Evolutionary conservation across 345 rosid species (phyloP), one percentile per base, ranked within the genome.

Genomic region (Hibiscus mutabilis): DNA sequence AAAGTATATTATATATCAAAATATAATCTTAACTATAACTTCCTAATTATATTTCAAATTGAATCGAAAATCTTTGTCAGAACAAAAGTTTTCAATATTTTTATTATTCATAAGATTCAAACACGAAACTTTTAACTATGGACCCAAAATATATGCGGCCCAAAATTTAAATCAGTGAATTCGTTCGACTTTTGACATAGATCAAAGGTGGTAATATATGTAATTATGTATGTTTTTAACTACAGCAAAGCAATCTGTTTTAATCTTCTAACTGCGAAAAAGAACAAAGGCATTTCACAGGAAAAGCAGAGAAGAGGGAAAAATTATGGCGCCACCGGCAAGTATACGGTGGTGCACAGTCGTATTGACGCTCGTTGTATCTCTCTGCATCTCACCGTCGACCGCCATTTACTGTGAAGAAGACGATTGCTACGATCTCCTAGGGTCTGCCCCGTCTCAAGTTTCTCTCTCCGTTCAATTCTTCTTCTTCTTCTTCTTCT

Each of bases 401-500:
- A 14, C 74, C 13, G 89, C 99, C 70, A 92, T 95, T 74, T 95
- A 92, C 85, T 95, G 99, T 71, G 99, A 93, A 70, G 96, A 90
- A 60, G 97, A 95, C 79, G 97, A 95, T 82, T 95, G 99, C 78
- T 92, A 95, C 75, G 99, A 93, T 82, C 90, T 92, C 18, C 86
- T 95, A 42, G 91, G 89, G 97, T 91, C 85, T 58, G 81, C 68
- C 75, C 77, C 63, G 46, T 78, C 74, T 44, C 49, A 16, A 7
- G 22, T 33, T 16, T 75, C 56, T 40, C 24, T 3, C 40, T 22
- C n/a, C 1, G 10, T 68, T 68, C 55, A 47, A 25, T 25, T 31
- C 40, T 68, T 11, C 74, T 47, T 56, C 57, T 66, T 9, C 3
- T 14, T 44, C 18, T 1, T 14, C n/a, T 25, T 31, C 40, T 68